These are phyloP conservation scores for Hippophae tibetana DNA, from an alignment of 306 rosid species.

Conservation along the genomic window DNA sequence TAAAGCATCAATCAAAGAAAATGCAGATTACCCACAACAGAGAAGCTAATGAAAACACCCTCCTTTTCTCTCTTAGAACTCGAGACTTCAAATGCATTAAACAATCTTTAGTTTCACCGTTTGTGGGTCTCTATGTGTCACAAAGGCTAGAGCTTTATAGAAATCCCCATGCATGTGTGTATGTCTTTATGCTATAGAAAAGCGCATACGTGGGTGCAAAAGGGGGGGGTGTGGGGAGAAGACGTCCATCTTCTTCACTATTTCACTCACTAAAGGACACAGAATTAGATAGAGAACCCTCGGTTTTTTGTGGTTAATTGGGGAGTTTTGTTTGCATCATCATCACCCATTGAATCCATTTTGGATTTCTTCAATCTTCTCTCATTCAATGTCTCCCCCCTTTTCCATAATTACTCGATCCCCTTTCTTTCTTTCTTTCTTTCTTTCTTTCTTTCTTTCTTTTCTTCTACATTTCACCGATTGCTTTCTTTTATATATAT, in stretches of 20 bases:
- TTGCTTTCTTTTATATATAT: neutral
- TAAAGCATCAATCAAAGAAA: no score
- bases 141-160: neutral
- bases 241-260: constrained; percentile 4
- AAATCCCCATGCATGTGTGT: constrained; percentile 6
- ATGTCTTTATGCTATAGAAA: neutral
- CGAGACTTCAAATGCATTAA: no score
- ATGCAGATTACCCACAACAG: no score
- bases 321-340: constrained; percentile 1
- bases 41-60: no score
- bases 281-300: neutral
- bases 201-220: constrained; percentile 6
- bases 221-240: neutral
- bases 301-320: neutral
- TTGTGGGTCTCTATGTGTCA: no score
- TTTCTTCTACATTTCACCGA: neutral
- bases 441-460: neutral
- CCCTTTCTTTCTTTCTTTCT: neutral
- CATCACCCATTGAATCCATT: neutral
- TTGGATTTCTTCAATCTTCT: neutral
- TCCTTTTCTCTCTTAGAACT: no score
- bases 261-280: constrained; percentile 1
- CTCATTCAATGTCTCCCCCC: neutral
- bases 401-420: neutral
- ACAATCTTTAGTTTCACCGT: no score